Base-by-base conservation (phyloP, 352 stramenopile species). In the Blastocystis sp. region DNA sequence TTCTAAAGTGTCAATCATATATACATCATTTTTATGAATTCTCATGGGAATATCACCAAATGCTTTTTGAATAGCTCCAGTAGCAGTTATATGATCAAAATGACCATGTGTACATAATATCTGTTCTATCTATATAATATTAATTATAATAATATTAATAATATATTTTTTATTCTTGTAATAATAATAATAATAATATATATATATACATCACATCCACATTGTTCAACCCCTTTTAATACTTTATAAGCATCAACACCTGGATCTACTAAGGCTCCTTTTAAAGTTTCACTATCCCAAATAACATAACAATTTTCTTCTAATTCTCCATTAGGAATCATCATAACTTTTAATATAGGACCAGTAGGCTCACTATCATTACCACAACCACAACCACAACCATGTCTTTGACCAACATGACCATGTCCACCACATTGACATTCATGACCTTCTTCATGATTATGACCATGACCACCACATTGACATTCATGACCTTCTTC, bases 91-190 rank as follows among this genome's bases (percentile, higher is more conserved):
- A n/a, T n/a, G n/a, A n/a, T n/a, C n/a, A 4, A 49, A 16, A 32
- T 59, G 49, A 21, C 28, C 49, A 27, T 59, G 49, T 28, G 49
- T 59, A 4, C 46, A n/a, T 23, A 59, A 45, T 30, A 59, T 31
- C 2, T 43, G 16, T n/a, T n/a, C n/a, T n/a, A 31, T 55, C 44
- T 7, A 55, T 33, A 13, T 55, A 16, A 2, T 4, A 10, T 35
- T 25, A 32, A 55, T n/a, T 21, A 32, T 9, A 55, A 4, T 3
- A 2, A 55, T 13, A 10, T 21, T 9, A 4, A 35, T 23, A 59
- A 45, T 30, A 59, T 31, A 2, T 43, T 18, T n/a, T n/a, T n/a
- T n/a, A 31, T 55, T 33, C 9, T 42, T 33, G 13, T 55, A 16
- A 2, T 4, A 10, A 13, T 25, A 32, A 55, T n/a, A 24, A 32